Evolutionary conservation across 2,329 filamentous ascomycete species (phyloP).

Genomic region (Epichloe aotearoae): DNA sequence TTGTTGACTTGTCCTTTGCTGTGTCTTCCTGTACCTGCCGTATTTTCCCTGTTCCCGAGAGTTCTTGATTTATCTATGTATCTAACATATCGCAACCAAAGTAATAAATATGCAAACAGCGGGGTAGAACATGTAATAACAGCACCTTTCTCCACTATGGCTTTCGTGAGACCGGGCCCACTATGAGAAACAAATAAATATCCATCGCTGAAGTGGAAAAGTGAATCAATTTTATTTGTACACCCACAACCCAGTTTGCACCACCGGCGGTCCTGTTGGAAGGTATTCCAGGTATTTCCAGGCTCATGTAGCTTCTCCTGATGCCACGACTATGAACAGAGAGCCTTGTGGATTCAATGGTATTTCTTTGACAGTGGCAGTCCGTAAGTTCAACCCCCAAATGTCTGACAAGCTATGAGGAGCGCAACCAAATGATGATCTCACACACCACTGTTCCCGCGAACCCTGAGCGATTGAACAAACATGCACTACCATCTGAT

Average conservation of each 20-base stretch:
- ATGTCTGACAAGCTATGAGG: not conserved
- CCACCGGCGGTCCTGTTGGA: too few species aligned
- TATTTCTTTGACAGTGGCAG: not conserved
- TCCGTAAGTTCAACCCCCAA: not conserved
- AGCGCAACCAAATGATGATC: slow-evolving; percentile 34
- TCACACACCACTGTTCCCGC: slow-evolving; percentile 45
- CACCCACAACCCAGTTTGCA: too few species aligned
- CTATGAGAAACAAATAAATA: not conserved
- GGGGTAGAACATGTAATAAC: slow-evolving; percentile 1
- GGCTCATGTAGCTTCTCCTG: not conserved
- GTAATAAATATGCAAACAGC: slow-evolving; percentile 3
- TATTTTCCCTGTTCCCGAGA: not conserved
- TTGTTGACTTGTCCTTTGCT: slow-evolving; percentile 18
- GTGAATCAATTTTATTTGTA: not conserved
- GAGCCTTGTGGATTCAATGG: not conserved
- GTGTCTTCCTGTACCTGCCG: not conserved
- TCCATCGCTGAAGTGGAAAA: not conserved
- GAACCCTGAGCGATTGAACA: slow-evolving; percentile 48
- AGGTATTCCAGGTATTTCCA: not conserved
- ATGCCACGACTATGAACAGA: not conserved
- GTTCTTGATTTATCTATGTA: not conserved
- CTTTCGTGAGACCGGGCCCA: not conserved
- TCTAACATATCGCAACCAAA: too few species aligned
- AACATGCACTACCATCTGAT: slow-evolving; percentile 72
- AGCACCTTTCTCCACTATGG: not conserved